Base-by-base conservation (phyloP, 352 stramenopile genomes). In the Thalassiosira delicatula region DNA sequence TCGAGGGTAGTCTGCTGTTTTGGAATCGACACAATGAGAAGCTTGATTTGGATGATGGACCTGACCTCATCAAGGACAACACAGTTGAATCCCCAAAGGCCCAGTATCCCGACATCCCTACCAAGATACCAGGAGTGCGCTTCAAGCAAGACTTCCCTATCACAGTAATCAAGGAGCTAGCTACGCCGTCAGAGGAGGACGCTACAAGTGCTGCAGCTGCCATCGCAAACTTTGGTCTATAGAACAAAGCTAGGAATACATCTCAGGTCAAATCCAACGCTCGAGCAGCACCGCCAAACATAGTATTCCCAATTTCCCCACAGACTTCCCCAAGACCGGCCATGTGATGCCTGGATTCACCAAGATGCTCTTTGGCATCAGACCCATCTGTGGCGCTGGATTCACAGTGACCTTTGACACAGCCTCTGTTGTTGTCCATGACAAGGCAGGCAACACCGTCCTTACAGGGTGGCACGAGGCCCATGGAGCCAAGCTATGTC, bases 81-180 rank as follows among this genome's bases (percentile, higher is more conserved):
- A n/a, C 59, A 1, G n/a, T 68, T 14, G 33, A 68, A 19, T n/a
- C 33, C 2, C 30, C 30, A 30, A 17, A 33, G 5, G 59, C 32
- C 4, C 32, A 23, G 12, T 68, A 30, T 53, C 59, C 59, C 21
- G n/a, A 68, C 11, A 44, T 68, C 30, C 19, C 59, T 53, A 35
- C 59, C 33, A 12, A 68, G 59, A 68, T 68, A 35, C 59, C 59
- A 49, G 59, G 59, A 49, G 59, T 68, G 32, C 59, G n/a, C 7
- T 23, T 68, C 17, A 35, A 68, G 30, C 40, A 23, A 5, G n/a
- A 68, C 1, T 4, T 35, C 8, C 59, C 59, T 51, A 35, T 67
- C 2, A 23, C 30, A 4, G 33, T 4, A 12, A 23, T 51, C 9
- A 11, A 68, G n/a, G 11, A 12, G 2, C 59, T 35, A 2, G 33